phyloP scores from a whole-genome alignment of 768 basidiomycete genomes.

The Boletus rufocinnamomeus region DNA sequence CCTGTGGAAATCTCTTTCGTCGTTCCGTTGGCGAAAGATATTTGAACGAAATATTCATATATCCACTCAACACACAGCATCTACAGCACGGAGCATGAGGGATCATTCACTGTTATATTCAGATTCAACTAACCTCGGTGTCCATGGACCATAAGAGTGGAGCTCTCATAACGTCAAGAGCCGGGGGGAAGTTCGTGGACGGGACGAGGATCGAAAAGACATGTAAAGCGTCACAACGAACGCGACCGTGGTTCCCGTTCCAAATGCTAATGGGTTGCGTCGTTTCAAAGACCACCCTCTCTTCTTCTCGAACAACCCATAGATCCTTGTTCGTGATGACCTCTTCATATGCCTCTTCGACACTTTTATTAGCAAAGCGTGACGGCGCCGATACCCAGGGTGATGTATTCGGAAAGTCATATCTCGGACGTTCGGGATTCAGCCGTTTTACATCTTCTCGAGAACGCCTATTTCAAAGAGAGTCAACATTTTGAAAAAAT shows the following conservation, averaged over 20 bases:
- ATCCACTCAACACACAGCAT: no score
- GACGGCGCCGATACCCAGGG: not conserved
- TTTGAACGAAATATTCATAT: no score
- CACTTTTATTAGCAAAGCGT: not conserved
- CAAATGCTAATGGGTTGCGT: not conserved
- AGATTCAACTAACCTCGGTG: no score
- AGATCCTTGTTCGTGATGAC: not conserved
- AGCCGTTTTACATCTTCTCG: not conserved
- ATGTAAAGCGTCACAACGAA: not conserved
- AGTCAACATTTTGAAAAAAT: no score
- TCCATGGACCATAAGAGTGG: rapidly evolving
- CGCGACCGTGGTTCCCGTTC: not conserved
- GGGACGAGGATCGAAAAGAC: not conserved
- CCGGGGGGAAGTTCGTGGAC: not conserved
- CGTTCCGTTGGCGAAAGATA: no score
- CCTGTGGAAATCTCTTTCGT: no score
- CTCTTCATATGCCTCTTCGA: not conserved
- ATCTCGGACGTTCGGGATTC: not conserved
- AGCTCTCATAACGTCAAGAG: not conserved
- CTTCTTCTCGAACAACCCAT: not conserved
- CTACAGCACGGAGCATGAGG: no score
- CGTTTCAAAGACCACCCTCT: not conserved
- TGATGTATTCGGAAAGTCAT: not conserved
- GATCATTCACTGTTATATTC: no score
- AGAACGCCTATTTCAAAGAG: not conserved